Conservation (phyloP, 345 rosid species). For the Citropsis articulata region DNA sequence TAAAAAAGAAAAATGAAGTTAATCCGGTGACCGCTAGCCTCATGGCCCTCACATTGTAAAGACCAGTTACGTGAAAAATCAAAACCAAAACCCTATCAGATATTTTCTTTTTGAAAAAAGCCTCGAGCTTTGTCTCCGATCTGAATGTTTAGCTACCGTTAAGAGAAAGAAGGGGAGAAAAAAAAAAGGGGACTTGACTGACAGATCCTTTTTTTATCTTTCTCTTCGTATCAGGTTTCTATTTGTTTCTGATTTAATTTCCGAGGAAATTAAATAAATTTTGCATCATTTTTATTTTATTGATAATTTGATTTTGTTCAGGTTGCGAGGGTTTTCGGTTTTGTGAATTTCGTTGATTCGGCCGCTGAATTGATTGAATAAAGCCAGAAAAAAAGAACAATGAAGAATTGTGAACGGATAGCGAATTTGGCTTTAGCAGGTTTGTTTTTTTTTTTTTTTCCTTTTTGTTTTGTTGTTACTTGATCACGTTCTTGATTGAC, state of each 20-base stretch:
- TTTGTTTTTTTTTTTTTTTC: conserved; percentile 10
- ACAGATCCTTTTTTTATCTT: conserved; percentile 11
- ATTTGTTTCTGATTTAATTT: neutral
- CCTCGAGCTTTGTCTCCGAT: conserved; percentile 21
- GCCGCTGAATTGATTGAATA: neutral
- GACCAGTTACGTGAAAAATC: neutral
- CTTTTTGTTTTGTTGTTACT: neutral
- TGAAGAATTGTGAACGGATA: conserved; percentile 78
- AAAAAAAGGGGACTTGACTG: neutral
- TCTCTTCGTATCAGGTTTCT: neutral
- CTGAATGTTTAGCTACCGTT: conserved; percentile 21
- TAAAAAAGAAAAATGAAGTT: neutral
- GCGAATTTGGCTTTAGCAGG: conserved; percentile 88
- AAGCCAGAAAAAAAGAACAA: conserved; percentile 11
- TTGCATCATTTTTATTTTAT: neutral
- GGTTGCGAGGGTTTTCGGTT: neutral
- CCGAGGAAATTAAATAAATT: neutral
- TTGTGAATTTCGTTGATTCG: neutral
- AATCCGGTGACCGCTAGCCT: neutral
- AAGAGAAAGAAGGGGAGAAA: conserved; percentile 6
- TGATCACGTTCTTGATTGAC: neutral
- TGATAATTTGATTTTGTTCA: neutral
- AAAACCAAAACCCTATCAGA: conserved; percentile 4
- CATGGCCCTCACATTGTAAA: no score
- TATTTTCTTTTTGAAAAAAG: neutral